Evolutionary conservation across 2,329 filamentous ascomycete genomes (phyloP).

Genomic region (Arthrobotrys entomopaga): DNA sequence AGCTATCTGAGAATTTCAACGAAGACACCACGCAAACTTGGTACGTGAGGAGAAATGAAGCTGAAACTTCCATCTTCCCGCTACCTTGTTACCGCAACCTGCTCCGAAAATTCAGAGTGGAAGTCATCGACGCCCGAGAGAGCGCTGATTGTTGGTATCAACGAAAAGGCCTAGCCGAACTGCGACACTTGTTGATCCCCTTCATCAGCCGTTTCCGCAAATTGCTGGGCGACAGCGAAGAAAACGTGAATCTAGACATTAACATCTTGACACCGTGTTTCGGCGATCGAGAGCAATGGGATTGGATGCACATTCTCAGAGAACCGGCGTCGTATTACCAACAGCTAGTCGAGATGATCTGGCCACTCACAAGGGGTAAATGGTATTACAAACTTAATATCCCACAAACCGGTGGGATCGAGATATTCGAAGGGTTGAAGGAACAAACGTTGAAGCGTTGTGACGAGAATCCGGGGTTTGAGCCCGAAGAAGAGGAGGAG

Average conservation of each 20-base stretch:
- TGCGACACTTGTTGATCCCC: slow-evolving; percentile 31
- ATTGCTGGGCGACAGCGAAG: slow-evolving; percentile 13
- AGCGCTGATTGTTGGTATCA: slow-evolving; percentile 20
- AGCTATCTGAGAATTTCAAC: slow-evolving; percentile 30
- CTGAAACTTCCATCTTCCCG: slow-evolving; percentile 35
- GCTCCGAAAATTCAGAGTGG: slow-evolving; percentile 34
- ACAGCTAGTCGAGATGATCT: slow-evolving; percentile 34
- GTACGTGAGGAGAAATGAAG: slow-evolving; percentile 14
- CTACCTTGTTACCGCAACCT: slow-evolving; percentile 31
- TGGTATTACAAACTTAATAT: slow-evolving; percentile 19
- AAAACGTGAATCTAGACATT: slow-evolving; percentile 39
- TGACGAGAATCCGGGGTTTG: slow-evolving; percentile 27
- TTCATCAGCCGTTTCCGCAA: slow-evolving; percentile 25
- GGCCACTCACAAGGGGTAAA: slow-evolving; percentile 22
- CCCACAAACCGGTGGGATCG: slow-evolving; percentile 9
- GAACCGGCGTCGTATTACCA: slow-evolving; percentile 22
- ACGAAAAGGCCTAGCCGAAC: slow-evolving; percentile 9
- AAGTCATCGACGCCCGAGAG: slow-evolving; percentile 30
- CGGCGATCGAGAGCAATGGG: neutral
- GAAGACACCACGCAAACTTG: slow-evolving; percentile 20
- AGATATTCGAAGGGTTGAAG: slow-evolving; percentile 9
- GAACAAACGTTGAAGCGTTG: slow-evolving; percentile 22
- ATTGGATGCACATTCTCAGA: slow-evolving; percentile 18
- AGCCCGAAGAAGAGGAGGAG: slow-evolving; percentile 23
- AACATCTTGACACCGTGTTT: slow-evolving; percentile 30